phyloP scores from a whole-genome alignment of 2,329 filamentous ascomycete species.

The Pyrenophora teres region DNA sequence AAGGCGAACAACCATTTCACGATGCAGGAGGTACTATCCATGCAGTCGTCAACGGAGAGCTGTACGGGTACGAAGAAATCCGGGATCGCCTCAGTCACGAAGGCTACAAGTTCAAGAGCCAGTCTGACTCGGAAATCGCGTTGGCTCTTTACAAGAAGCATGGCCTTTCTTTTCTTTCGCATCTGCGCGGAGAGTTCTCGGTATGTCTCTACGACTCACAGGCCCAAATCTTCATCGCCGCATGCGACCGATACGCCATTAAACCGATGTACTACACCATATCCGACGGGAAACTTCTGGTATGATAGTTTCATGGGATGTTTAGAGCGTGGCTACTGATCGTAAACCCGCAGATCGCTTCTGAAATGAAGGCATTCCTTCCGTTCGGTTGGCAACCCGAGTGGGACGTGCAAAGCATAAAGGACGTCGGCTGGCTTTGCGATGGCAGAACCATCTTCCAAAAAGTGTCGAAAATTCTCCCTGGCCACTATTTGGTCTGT shows the following conservation, averaged over 20 bases:
- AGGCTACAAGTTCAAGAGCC: slow-evolving; percentile 53
- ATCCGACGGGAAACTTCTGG: slow-evolving; percentile 48
- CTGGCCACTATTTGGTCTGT: slow-evolving; percentile 27
- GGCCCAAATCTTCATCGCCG: slow-evolving; percentile 51
- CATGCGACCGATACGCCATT: slow-evolving; percentile 61
- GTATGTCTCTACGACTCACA: slow-evolving; percentile 58
- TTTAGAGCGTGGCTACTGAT: background rate
- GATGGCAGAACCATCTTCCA: slow-evolving; percentile 58
- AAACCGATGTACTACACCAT: slow-evolving; percentile 62
- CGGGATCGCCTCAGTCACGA: slow-evolving; percentile 43
- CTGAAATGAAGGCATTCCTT: slow-evolving; percentile 60
- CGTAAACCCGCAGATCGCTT: slow-evolving; percentile 12
- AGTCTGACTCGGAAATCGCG: slow-evolving; percentile 59
- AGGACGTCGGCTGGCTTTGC: slow-evolving; percentile 51
- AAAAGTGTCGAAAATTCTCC: slow-evolving; percentile 49
- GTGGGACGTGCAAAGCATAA: slow-evolving; percentile 58
- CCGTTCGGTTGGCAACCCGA: slow-evolving; percentile 57
- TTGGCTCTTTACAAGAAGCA: slow-evolving; percentile 55
- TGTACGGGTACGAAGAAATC: slow-evolving; percentile 60
- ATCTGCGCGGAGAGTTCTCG: slow-evolving; percentile 61
- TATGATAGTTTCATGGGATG: background rate
- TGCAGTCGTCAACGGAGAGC: slow-evolving; percentile 64
- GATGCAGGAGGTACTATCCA: slow-evolving; percentile 46
- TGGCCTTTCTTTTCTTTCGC: slow-evolving; percentile 52
- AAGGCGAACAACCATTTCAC: slow-evolving; percentile 35